Evolutionary conservation across 2,329 filamentous ascomycete genomes (phyloP).

Genomic region (Alternaria sp.): DNA sequence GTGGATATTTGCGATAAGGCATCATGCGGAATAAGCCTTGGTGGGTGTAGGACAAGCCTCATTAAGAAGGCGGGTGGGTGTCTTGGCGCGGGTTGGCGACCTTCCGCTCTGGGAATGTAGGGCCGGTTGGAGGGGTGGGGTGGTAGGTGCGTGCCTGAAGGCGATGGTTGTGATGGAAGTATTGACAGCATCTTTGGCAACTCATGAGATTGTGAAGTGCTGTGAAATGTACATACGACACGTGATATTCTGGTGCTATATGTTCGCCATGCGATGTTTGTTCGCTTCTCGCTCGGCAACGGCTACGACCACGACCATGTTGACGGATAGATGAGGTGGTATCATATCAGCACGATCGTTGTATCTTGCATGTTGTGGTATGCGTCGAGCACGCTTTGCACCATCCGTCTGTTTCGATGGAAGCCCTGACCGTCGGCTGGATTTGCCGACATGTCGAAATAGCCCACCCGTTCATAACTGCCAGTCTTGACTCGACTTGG

Average conservation of each 20-base stretch:
- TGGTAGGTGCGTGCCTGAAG: not conserved
- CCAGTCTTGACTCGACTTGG: not conserved
- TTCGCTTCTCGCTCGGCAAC: not conserved
- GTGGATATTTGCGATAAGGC: conserved; percentile 1
- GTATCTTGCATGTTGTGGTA: not conserved
- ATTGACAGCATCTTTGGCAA: too few relatives aligned
- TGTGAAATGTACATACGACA: not conserved
- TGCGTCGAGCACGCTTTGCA: not conserved
- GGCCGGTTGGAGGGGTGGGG: not conserved
- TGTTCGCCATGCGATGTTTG: not conserved
- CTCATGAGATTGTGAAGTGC: not conserved
- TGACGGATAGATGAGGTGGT: too few relatives aligned
- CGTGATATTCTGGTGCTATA: fast-evolving
- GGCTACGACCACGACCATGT: too few relatives aligned
- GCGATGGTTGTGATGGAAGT: too few relatives aligned
- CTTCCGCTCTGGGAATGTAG: not conserved
- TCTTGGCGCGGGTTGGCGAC: not conserved
- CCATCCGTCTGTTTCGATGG: too few relatives aligned
- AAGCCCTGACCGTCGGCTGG: too few relatives aligned
- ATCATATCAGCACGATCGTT: not conserved
- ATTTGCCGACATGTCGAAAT: too few relatives aligned
- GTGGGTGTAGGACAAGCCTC: not conserved
- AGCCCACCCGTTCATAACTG: not conserved
- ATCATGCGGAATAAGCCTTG: not conserved
- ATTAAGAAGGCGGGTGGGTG: not conserved